These are phyloP conservation scores for Vitellaria paradoxa DNA, from an alignment of 179 eudicot species.

Conservation along the genomic window DNA sequence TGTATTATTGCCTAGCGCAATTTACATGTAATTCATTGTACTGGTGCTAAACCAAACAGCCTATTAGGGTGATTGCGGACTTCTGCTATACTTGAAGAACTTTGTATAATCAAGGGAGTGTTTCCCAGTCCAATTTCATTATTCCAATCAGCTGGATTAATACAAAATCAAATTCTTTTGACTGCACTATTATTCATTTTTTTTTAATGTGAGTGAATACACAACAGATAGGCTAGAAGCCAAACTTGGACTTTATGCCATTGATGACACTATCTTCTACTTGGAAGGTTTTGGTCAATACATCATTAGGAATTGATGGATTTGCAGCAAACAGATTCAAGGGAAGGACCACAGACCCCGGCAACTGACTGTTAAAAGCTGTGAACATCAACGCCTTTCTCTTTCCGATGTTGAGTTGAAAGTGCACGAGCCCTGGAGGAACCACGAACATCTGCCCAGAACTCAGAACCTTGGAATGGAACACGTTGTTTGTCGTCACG, in stretches of 20 bases:
- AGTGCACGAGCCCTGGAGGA: constrained; percentile 34
- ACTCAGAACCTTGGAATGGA: constrained; percentile 19
- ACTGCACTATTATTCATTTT: no score
- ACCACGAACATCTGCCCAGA: constrained; percentile 31
- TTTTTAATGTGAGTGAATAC: no score
- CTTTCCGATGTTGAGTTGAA: constrained; percentile 26
- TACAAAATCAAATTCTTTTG: no score
- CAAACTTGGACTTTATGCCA: constrained; percentile 20
- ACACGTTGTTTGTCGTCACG: constrained; percentile 28
- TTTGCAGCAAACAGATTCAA: constrained; percentile 22
- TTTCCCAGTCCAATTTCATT: not conserved
- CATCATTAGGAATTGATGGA: constrained; percentile 22
- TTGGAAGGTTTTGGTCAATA: constrained; percentile 23
- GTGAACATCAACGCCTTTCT: constrained; percentile 21
- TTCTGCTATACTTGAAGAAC: not conserved
- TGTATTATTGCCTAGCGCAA: constrained; percentile 1
- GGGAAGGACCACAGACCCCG: constrained; percentile 20
- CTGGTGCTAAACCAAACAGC: not conserved
- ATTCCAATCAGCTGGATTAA: not conserved
- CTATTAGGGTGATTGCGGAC: not conserved
- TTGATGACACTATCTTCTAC: constrained; percentile 14
- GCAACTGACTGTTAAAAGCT: constrained; percentile 30
- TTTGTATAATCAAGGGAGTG: not conserved
- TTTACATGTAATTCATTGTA: constrained; percentile 9
- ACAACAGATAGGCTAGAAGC: not conserved